These are phyloP conservation scores for Leptographium radiaticola DNA, from an alignment of 2,329 filamentous ascomycete species.

Conservation along the genomic window DNA sequence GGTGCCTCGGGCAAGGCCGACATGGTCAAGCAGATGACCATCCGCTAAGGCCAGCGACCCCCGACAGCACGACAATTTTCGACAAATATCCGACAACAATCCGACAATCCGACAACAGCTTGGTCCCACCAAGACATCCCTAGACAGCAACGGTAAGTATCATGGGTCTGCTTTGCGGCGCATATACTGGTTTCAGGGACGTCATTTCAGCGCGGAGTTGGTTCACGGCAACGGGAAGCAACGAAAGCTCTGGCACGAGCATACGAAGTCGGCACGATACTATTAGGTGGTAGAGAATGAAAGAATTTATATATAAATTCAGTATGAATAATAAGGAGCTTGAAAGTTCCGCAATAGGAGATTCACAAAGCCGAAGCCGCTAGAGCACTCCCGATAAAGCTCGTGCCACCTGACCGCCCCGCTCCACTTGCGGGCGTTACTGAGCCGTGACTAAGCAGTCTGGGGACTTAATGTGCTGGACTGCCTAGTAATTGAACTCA, in stretches of 20 bases:
- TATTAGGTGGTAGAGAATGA: background rate
- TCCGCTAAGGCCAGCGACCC: constrained; percentile 40
- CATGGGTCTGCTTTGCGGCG: constrained; percentile 6
- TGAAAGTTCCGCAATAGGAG: too few relatives aligned
- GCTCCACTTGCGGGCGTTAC: background rate
- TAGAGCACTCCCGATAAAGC: too few relatives aligned
- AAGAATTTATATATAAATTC: too few relatives aligned
- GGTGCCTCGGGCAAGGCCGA: constrained; percentile 66
- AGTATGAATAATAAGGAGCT: too few relatives aligned
- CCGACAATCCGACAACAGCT: constrained; percentile 2
- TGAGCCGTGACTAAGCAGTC: background rate
- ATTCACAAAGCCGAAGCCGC: too few relatives aligned
- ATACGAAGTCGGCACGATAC: background rate
- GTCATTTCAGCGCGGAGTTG: constrained; percentile 36
- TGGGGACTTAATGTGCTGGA: constrained; percentile 5
- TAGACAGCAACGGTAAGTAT: constrained; percentile 32
- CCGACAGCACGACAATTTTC: background rate
- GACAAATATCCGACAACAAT: constrained; percentile 6
- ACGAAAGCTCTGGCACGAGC: background rate
- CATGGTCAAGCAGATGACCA: constrained; percentile 92
- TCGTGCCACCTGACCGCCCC: too few relatives aligned
- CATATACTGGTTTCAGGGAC: constrained; percentile 10
- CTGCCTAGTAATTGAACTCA: constrained; percentile 6
- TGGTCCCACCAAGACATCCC: constrained; percentile 1
- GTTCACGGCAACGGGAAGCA: background rate